Base-by-base conservation (phyloP, 2,329 filamentous ascomycete genomes). In the Epicoccum sorghinum region DNA sequence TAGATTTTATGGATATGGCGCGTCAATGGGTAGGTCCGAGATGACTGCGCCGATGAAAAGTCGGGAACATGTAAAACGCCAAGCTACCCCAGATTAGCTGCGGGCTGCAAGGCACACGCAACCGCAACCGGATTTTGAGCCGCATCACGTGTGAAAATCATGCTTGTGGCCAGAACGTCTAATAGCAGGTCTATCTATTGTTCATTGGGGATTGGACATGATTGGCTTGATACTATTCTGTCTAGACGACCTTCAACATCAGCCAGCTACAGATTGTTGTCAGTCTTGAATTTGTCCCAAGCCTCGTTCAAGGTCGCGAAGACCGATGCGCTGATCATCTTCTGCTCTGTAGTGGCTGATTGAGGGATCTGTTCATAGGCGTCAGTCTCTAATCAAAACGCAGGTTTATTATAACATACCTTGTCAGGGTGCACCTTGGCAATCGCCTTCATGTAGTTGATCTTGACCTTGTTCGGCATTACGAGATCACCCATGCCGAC, bases 401-500 rank as follows among this genome's bases (percentile, higher is more conserved):
- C 18, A 3, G 12, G 4, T 8, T 7, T 1, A 7, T 1, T 22
- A 7, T 1, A 14, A 57, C 58, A 75, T 82, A 97, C 95, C 89
- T 99, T 99, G 75, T 99, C 95, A 57, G 95, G 95, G 82, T 99
- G 95, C 65, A 95, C 95, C 82, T 97, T 98, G 9, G 89, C 91
- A 82, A 99, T 98, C 5, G 93, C 95, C 84, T 96, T 97, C 95
- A 99, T 98, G 73, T 99, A 99, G 56, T 90, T 82, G 61, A 99
- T 89, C 84, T 99, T 99, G 74, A 98, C 95, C 81, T 93, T 96
- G 64, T 90, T 92, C 30, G 92, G 87, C 83, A 96, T 84, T 47
- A 99, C 89, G 64, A 99, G 76, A 78, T 99, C 95, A 61, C 93
- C 89, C 86, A 99, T 86, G 29, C 91, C 92, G 52, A 98, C 88